Conservation (phyloP, 2,329 filamentous ascomycete genomes). For the Colletotrichum kahawae region DNA sequence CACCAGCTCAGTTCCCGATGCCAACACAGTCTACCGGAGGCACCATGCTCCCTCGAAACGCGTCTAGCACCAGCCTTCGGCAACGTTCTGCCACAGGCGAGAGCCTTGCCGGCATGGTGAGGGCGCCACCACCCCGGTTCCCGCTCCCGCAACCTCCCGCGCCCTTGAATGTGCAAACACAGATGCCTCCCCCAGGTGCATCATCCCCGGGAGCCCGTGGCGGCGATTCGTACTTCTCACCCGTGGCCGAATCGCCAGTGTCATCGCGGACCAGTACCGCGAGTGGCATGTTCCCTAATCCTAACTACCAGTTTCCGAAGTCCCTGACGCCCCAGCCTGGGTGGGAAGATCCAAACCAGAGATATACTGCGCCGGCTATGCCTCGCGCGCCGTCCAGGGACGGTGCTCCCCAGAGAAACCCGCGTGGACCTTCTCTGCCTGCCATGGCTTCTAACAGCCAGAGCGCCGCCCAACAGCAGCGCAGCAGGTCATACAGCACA, state of each 20-base stretch:
- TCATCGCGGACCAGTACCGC: slow-evolving; percentile 78
- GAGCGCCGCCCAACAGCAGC: slow-evolving; percentile 67
- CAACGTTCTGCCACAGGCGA: slow-evolving; percentile 79
- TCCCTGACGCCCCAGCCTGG: slow-evolving; percentile 70
- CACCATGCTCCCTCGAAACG: slow-evolving; percentile 63
- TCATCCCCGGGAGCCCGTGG: slow-evolving; percentile 66
- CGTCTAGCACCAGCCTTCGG: slow-evolving; percentile 76
- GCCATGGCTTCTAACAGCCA: slow-evolving; percentile 67
- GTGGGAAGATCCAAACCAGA: slow-evolving; percentile 75
- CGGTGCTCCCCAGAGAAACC: slow-evolving; percentile 70
- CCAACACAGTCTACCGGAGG: slow-evolving; percentile 37
- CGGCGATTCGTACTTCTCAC: slow-evolving; percentile 94
- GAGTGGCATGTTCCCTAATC: slow-evolving; percentile 70
- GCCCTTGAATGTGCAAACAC: slow-evolving; percentile 73
- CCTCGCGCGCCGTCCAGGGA: slow-evolving; percentile 82
- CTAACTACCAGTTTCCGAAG: slow-evolving; percentile 74
- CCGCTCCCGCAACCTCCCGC: slow-evolving; percentile 64
- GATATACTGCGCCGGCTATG: slow-evolving; percentile 89
- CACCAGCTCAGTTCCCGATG: slow-evolving; percentile 40
- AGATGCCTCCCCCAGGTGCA: slow-evolving; percentile 40
- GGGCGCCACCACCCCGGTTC: slow-evolving; percentile 73
- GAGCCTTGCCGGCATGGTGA: slow-evolving; percentile 62
- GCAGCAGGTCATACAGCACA: slow-evolving; percentile 90
- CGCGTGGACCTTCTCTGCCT: slow-evolving; percentile 80
- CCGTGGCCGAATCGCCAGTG: slow-evolving; percentile 78